Conservation (phyloP, 1,284 basidiomycete genomes). For the Chondrostereum purpureum region DNA sequence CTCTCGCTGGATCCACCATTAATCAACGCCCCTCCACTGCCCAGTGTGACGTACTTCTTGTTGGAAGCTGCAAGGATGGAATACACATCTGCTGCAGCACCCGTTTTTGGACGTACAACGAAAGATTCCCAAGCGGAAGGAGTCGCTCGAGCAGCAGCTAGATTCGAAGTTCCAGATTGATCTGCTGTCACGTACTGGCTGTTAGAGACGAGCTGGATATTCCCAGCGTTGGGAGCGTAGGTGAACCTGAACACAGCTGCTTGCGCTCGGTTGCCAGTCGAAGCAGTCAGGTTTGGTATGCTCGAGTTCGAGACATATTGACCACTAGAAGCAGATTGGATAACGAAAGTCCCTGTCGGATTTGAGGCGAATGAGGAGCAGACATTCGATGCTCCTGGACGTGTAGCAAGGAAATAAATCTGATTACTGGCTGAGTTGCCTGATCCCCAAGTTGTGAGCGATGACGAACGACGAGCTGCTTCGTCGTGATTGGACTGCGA, state of each 20-base stretch:
- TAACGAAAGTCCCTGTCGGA: conserved; percentile 22
- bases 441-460: conserved; percentile 25
- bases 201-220: conserved; percentile 18
- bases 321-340: conserved; percentile 19
- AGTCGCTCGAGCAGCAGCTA: conserved; percentile 22
- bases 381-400: conserved; percentile 20
- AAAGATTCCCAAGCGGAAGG: conserved; percentile 27
- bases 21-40: conserved; percentile 17
- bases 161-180: conserved; percentile 17
- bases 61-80: conserved; percentile 23
- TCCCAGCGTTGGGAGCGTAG: conserved; percentile 25
- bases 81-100: conserved; percentile 20
- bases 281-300: conserved; percentile 21
- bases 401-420: conserved; percentile 26
- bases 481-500: conserved; percentile 20
- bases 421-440: conserved; percentile 27
- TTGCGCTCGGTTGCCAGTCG: conserved; percentile 11
- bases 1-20: conserved; percentile 20
- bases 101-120: conserved; percentile 22
- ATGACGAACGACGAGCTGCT: conserved; percentile 23
- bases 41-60: conserved; percentile 20
- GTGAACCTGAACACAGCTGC: conserved; percentile 23
- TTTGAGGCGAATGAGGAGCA: conserved; percentile 20
- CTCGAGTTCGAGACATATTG: conserved; percentile 19
- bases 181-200: conserved; percentile 28